Base-by-base conservation (phyloP, 306 rosid genomes). In the Potentilla sterilis region DNA sequence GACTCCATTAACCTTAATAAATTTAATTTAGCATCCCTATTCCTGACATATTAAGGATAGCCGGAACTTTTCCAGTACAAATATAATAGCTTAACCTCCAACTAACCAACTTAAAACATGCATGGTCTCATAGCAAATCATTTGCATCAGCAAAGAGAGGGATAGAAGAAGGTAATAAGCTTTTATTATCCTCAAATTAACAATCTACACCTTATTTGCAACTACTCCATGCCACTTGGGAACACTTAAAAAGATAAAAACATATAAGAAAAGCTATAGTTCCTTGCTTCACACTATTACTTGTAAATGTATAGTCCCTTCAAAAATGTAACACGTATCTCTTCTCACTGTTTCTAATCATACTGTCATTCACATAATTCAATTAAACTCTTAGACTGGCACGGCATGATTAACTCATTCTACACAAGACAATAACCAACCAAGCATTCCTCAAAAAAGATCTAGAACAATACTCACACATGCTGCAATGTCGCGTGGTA, bases 401-500 rank as follows among this genome's bases (percentile, higher is more conserved):
- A 38, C 32, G 43, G 1, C 38, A 72, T 54, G 22, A 40, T 21
- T 21, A 38, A 16, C 13, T 16, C 24, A 72, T 42, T 13, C 3
- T 37, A 52, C 76, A 38, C 11, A 35, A 12, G 5, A 38, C 11
- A 51, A 18, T 21, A 49, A 34, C 16, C 9, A 4, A 2, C 15
- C 18, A 34, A 32, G 32, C 18, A 19, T 46, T 46, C 24, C 14
- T 37, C 12, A 11, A 40, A 40, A 15, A 72, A 8, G 9, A 52
- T 38, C 42, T n/a, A 77, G 49, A 75, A 67, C 55, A 63, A 55
- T 77, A 85, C 98, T 94, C 84, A 95, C 96, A 84, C 79, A 19
- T 73, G 89, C 68, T 90, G 98, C 77, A 95, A 86, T 0, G 98
- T 95, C 47, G 97, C 95, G 82, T 95, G 98, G 89, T 87, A 90